A percentile compares a stretch with the other conserved stretches of the same genome.
Conservation (phyloP, 805 yeast genomes). For the Wickerhamiella australiensis region DNA sequence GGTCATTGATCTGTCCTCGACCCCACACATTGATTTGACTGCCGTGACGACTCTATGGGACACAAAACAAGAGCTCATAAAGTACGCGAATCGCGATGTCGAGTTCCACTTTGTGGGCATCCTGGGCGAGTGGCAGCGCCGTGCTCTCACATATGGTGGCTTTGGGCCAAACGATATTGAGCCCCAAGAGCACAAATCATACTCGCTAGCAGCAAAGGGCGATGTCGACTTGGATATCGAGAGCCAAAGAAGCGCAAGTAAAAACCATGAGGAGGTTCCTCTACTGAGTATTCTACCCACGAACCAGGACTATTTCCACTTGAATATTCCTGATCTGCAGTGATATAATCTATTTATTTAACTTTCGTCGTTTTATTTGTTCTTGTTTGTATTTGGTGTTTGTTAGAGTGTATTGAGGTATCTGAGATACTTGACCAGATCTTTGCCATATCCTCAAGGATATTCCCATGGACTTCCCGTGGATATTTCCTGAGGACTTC, state of each 20-base stretch:
- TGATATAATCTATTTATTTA: conserved; percentile 1
- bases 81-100: conserved; percentile 67
- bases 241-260: conserved; percentile 5
- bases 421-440: too few species aligned
- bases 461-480: too few species aligned
- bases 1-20: conserved; percentile 72
- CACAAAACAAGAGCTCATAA: conserved; percentile 55
- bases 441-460: too few species aligned
- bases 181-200: neutral
- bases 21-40: conserved; percentile 65
- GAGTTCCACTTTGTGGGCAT: conserved; percentile 86
- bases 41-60: conserved; percentile 70
- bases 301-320: conserved; percentile 62
- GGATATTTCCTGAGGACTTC: too few species aligned
- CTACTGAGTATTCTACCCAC: conserved; percentile 50
- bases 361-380: too few species aligned
- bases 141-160: conserved; percentile 57
- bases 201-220: conserved; percentile 24
- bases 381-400: too few species aligned
- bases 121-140: conserved; percentile 73
- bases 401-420: too few species aligned
- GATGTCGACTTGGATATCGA: conserved; percentile 20
- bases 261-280: conserved; percentile 27
- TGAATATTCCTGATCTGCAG: conserved; percentile 50
- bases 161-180: conserved; percentile 12